A percentile compares a stretch with the other conserved stretches of the same genome.
Conservation (phyloP, 2,329 filamentous ascomycete genomes). For the Colletotrichum shisoi region DNA sequence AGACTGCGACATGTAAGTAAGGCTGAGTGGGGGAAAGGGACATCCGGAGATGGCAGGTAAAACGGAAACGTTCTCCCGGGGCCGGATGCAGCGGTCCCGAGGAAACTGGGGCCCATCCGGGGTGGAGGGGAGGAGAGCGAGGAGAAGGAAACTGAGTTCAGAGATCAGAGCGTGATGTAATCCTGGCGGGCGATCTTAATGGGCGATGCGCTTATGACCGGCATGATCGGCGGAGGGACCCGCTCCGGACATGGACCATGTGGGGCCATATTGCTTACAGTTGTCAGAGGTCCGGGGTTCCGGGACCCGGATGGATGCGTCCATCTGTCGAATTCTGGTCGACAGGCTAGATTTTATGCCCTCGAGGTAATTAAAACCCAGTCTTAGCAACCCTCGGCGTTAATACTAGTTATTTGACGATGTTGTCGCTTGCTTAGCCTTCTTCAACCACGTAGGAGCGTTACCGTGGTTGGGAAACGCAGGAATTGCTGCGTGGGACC, state of each 20-base stretch:
- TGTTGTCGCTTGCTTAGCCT: no score
- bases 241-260: conserved; percentile 6
- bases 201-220: background rate
- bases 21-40: background rate
- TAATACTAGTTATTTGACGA: no score
- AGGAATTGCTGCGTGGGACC: no score
- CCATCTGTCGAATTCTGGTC: no score
- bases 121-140: no score
- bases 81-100: background rate
- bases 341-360: no score
- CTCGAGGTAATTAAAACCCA: no score
- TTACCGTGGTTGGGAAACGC: no score
- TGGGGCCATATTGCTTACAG: background rate
- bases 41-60: background rate
- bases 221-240: conserved; percentile 4
- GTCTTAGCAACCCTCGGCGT: no score
- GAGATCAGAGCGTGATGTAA: background rate
- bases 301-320: background rate
- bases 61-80: background rate
- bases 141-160: background rate
- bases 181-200: conserved; percentile 4
- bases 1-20: background rate
- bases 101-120: background rate
- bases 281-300: background rate
- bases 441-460: no score